A percentile compares a stretch with the other conserved stretches of the same genome.
Conservation (phyloP, 441 rosid species). For the Euphorbia corollata region DNA sequence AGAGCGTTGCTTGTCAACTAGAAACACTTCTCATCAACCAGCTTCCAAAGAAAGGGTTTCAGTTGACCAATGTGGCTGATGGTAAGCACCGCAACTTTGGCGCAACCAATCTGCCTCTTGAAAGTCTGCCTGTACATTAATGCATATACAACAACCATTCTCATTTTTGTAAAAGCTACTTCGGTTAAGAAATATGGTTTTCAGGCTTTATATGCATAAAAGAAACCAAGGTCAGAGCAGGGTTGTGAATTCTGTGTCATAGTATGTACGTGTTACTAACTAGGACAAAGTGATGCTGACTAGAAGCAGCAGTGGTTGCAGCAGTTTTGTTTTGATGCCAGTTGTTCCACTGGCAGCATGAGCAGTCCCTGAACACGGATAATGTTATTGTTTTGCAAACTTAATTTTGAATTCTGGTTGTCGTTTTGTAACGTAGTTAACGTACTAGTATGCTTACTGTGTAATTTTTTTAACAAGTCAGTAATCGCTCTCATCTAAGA, state of each 20-base stretch:
- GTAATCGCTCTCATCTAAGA: no score
- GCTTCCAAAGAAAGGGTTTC: constrained; percentile 57
- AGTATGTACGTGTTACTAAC: constrained; percentile 1
- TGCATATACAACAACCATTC: neutral
- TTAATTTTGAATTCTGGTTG: neutral
- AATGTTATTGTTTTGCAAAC: neutral
- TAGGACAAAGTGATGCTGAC: neutral
- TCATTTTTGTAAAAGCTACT: constrained; percentile 8
- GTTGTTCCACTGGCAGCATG: constrained; percentile 36
- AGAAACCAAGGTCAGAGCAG: neutral
- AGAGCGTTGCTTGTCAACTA: constrained; percentile 85
- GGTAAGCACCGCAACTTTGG: constrained; percentile 93
- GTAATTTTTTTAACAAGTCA: no score
- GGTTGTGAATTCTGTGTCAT: neutral
- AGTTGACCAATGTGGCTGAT: constrained; percentile 64
- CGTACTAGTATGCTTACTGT: neutral
- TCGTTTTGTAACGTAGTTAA: no score
- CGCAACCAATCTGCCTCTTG: constrained; percentile 32
- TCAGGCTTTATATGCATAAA: neutral
- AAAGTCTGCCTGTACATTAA: constrained; percentile 30
- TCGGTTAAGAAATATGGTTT: neutral
- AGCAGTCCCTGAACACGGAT: neutral
- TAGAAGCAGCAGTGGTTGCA: constrained; percentile 33
- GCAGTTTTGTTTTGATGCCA: constrained; percentile 42
- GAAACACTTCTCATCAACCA: constrained; percentile 98